These are phyloP conservation scores for Pichia gijzeniarum DNA, from an alignment of 805 yeast genomes.

Conservation along the genomic window DNA sequence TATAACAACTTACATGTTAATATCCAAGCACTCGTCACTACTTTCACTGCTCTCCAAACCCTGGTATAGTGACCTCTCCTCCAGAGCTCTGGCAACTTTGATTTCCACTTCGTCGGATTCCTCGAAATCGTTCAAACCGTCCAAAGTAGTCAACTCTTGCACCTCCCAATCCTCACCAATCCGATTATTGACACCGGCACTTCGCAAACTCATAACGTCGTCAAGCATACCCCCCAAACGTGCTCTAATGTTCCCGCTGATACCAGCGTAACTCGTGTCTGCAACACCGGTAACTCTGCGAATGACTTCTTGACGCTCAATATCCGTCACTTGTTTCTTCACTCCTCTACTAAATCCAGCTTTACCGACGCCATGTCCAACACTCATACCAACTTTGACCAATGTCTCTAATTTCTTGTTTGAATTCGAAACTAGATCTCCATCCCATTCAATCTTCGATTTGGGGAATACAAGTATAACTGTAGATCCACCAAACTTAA, in stretches of 20 bases:
- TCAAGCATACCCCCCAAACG: slow-evolving; percentile 11
- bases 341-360: slow-evolving; percentile 41
- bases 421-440: slow-evolving; percentile 68
- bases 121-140: slow-evolving; percentile 6
- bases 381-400: slow-evolving; percentile 84
- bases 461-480: slow-evolving; percentile 58
- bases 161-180: slow-evolving; percentile 25
- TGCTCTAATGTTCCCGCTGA: slow-evolving; percentile 7
- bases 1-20: too few species aligned
- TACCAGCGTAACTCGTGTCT: slow-evolving; percentile 3
- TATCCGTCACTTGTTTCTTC: slow-evolving; percentile 5
- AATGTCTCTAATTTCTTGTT: slow-evolving; percentile 68
- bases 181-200: slow-evolving; percentile 1
- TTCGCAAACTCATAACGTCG: slow-evolving; percentile 11
- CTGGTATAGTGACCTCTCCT: neutral
- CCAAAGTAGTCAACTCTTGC: slow-evolving; percentile 15
- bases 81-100: neutral
- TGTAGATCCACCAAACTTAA: slow-evolving; percentile 95
- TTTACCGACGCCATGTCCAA: slow-evolving; percentile 61
- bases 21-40: too few species aligned
- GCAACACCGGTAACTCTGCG: slow-evolving; percentile 16
- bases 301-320: slow-evolving; percentile 10
- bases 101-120: slow-evolving; percentile 2
- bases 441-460: slow-evolving; percentile 51
- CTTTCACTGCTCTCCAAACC: too few species aligned